Evolutionary conservation across 2,329 filamentous ascomycete species (phyloP).

Genomic region (Diaporthe sp.): DNA sequence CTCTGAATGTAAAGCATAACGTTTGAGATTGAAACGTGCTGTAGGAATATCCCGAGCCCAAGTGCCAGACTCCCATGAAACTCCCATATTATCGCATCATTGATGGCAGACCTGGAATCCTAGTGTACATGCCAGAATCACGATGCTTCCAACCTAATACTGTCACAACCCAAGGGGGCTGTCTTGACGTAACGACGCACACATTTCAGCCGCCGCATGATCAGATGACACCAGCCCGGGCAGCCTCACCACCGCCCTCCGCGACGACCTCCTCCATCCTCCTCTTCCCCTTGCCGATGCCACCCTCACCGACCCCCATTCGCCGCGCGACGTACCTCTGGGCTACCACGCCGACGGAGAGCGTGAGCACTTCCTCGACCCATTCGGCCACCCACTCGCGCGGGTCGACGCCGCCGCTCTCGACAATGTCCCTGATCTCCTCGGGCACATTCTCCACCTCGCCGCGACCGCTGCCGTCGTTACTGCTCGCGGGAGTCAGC

Average conservation of each 20-base stretch:
- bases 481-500: slow-evolving; percentile 66
- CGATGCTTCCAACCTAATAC: not conserved
- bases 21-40: not conserved
- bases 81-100: not conserved
- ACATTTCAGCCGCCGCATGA: not conserved
- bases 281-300: slow-evolving; percentile 72
- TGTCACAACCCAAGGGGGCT: not conserved
- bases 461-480: slow-evolving; percentile 55
- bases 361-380: slow-evolving; percentile 87
- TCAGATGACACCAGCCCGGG: slow-evolving; percentile 69
- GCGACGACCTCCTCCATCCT: slow-evolving; percentile 68
- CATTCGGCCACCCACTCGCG: slow-evolving; percentile 98
- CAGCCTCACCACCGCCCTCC: slow-evolving; percentile 71
- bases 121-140: not conserved
- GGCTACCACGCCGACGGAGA: slow-evolving; percentile 87
- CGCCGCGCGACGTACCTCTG: slow-evolving; percentile 94
- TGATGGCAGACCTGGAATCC: not conserved
- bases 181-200: too few relatives aligned
- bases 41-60: not conserved
- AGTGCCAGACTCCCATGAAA: not conserved
- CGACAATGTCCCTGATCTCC: slow-evolving; percentile 89
- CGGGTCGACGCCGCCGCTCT: slow-evolving; percentile 83
- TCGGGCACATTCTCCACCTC: slow-evolving; percentile 72
- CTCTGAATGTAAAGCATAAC: not conserved
- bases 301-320: slow-evolving; percentile 94